Percentiles rank a stretch among this genome's conserved stretches.
Conservation (phyloP, 371 early-diverging fungal genomes). For the Fennellomyces sp. region DNA sequence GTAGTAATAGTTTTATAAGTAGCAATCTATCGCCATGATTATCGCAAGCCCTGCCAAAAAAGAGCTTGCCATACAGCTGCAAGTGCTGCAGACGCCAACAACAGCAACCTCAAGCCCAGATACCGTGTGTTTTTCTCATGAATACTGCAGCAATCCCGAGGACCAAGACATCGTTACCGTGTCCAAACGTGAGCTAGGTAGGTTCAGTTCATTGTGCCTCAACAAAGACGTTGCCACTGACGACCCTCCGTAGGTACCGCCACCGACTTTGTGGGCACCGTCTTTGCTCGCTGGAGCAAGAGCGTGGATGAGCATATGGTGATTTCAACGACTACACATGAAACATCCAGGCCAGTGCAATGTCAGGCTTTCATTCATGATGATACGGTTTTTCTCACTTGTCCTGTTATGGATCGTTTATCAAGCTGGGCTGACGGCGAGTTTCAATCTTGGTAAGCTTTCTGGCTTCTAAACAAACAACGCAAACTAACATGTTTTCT, state of each 20-base stretch:
- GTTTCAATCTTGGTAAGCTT: constrained; percentile 44
- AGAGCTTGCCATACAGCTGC: constrained; percentile 44
- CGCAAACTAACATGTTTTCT: not conserved
- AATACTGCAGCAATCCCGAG: constrained; percentile 8
- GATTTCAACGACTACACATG: constrained; percentile 25
- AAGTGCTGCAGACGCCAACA: constrained; percentile 23
- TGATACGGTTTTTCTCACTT: constrained; percentile 44
- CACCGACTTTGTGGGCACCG: constrained; percentile 32
- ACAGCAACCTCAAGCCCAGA: constrained; percentile 1
- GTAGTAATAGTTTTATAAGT: constrained; percentile 39
- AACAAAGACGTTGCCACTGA: no score
- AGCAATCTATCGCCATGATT: constrained; percentile 37
- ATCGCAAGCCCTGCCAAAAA: constrained; percentile 48
- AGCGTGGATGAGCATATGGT: constrained; percentile 32
- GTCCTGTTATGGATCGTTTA: constrained; percentile 31
- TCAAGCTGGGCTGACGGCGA: constrained; percentile 45
- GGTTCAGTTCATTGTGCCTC: not conserved
- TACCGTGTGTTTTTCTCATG: constrained; percentile 2
- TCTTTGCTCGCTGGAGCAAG: constrained; percentile 34
- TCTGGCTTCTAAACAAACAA: not conserved
- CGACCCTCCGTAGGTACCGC: constrained; percentile 1
- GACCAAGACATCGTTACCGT: constrained; percentile 17
- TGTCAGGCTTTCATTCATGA: constrained; percentile 52
- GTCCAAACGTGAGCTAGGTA: constrained; percentile 12
- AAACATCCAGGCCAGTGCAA: constrained; percentile 17